Percentiles rank a stretch among this genome's conserved stretches.
Evolutionary conservation across 1,284 basidiomycete species (phyloP).

Genomic region (Tilletia caries): DNA sequence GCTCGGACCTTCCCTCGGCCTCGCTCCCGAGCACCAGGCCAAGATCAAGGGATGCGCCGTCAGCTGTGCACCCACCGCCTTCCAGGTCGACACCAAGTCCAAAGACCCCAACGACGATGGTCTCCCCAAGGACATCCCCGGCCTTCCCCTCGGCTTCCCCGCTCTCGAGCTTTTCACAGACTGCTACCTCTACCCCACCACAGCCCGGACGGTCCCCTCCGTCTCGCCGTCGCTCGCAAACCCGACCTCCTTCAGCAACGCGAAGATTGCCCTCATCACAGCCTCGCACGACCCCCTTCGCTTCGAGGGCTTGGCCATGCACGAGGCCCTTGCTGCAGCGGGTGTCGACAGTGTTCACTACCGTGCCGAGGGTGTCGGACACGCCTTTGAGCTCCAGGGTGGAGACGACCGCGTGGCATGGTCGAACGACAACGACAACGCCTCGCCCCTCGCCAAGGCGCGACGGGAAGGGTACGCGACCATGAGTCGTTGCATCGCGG

Average conservation of each 20-base stretch:
- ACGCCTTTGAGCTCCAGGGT: conserved; percentile 11
- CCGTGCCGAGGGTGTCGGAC: conserved; percentile 35
- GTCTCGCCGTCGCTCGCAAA: conserved; percentile 6
- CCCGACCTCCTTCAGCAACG: neutral
- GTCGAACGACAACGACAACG: neutral
- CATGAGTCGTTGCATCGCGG: conserved; percentile 8
- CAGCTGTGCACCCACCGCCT: neutral
- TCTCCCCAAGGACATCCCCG: conserved; percentile 1
- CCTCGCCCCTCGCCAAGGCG: conserved; percentile 6
- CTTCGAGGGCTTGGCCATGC: conserved; percentile 10
- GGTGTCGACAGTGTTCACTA: conserved; percentile 41
- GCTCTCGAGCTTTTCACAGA: conserved; percentile 11
- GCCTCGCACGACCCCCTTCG: conserved; percentile 9
- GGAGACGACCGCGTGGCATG: conserved; percentile 9
- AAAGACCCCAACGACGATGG: conserved; percentile 13
- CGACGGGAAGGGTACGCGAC: neutral
- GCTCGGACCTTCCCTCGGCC: conserved; percentile 4
- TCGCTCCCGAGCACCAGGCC: neutral
- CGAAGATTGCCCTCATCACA: neutral
- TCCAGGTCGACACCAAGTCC: conserved; percentile 9
- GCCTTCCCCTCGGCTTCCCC: conserved; percentile 5
- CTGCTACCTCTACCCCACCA: neutral
- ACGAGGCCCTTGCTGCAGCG: conserved; percentile 20
- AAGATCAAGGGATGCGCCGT: conserved; percentile 9
- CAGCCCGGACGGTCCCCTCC: neutral